Conservation (phyloP, 257 asterid species). For the Schizonepeta tenuifolia region DNA sequence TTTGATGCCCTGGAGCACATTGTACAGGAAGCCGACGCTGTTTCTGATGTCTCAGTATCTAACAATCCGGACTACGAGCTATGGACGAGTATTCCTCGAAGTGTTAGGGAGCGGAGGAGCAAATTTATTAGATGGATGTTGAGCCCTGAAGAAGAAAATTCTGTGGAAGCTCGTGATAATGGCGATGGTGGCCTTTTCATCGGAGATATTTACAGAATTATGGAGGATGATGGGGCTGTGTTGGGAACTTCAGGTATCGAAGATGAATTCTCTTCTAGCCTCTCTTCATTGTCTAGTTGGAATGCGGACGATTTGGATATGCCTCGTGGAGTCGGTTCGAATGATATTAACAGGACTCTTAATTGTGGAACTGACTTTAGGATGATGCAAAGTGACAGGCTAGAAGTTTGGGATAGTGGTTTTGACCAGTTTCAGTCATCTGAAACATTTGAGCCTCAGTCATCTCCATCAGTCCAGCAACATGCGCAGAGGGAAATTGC, state of each 20-base stretch:
- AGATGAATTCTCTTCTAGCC: constrained; percentile 51
- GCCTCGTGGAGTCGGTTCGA: constrained; percentile 30
- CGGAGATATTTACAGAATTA: constrained; percentile 46
- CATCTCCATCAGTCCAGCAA: constrained; percentile 35
- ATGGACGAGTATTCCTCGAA: constrained; percentile 71
- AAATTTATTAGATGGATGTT: constrained; percentile 60
- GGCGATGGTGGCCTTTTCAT: constrained; percentile 26
- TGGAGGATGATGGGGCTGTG: constrained; percentile 61
- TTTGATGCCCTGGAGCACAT: constrained; percentile 75
- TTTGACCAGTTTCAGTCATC: constrained; percentile 36
- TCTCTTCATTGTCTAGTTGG: constrained; percentile 54
- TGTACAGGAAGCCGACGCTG: constrained; percentile 44
- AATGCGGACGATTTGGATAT: constrained; percentile 43
- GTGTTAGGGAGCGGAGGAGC: constrained; percentile 72
- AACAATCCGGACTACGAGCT: constrained; percentile 52
- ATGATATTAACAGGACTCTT: constrained; percentile 30
- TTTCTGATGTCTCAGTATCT: constrained; percentile 31
- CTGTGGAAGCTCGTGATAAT: constrained; percentile 19
- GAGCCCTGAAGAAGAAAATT: constrained; percentile 32
- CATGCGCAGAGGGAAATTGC: constrained; percentile 36
- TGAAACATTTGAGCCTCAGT: constrained; percentile 34
- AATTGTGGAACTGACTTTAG: constrained; percentile 37
- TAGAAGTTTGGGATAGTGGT: constrained; percentile 24
- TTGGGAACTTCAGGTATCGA: constrained; percentile 48
- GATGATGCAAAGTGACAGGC: constrained; percentile 36